phyloP scores from a whole-genome alignment of 1,139 yeast genomes.

The Yamadazyma sp. region DNA sequence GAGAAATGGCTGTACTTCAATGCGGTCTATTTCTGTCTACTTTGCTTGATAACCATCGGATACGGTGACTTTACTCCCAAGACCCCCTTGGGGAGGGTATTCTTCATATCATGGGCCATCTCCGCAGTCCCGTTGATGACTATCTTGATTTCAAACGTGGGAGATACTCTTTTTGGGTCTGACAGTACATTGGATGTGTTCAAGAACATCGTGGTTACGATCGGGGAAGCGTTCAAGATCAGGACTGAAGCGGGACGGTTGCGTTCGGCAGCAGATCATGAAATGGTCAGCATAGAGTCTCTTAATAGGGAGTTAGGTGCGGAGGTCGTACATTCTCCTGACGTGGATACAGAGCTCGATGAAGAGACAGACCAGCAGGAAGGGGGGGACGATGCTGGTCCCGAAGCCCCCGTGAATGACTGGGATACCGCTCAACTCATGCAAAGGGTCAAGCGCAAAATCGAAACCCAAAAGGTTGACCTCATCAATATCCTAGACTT shows the following conservation, averaged over 20 bases:
- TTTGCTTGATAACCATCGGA: constrained; percentile 79
- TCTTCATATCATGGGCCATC: constrained; percentile 78
- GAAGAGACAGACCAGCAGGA: not conserved
- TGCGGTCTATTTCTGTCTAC: constrained; percentile 68
- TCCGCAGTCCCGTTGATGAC: constrained; percentile 88
- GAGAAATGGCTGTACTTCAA: constrained; percentile 74
- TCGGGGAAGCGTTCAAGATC: not conserved
- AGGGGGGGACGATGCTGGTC: not conserved
- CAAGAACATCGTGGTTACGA: not conserved
- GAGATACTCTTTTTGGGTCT: constrained; percentile 56
- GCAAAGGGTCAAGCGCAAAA: constrained; percentile 1
- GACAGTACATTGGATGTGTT: not conserved
- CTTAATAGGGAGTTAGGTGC: constrained; percentile 9
- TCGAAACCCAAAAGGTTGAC: constrained; percentile 14
- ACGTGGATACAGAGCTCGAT: not conserved
- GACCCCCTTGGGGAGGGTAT: constrained; percentile 63
- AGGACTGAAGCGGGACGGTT: not conserved
- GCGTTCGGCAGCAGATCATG: not conserved
- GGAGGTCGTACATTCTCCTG: not conserved
- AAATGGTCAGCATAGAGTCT: constrained; percentile 5
- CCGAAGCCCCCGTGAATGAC: not conserved
- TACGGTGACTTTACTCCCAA: constrained; percentile 75
- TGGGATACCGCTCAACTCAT: not conserved
- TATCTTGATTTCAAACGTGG: constrained; percentile 67
- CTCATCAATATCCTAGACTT: constrained; percentile 20